Percentiles rank a stretch among this genome's conserved stretches.
Conservation (phyloP, 2,329 filamentous ascomycete species). For the Coniochaeta hoffmannii region DNA sequence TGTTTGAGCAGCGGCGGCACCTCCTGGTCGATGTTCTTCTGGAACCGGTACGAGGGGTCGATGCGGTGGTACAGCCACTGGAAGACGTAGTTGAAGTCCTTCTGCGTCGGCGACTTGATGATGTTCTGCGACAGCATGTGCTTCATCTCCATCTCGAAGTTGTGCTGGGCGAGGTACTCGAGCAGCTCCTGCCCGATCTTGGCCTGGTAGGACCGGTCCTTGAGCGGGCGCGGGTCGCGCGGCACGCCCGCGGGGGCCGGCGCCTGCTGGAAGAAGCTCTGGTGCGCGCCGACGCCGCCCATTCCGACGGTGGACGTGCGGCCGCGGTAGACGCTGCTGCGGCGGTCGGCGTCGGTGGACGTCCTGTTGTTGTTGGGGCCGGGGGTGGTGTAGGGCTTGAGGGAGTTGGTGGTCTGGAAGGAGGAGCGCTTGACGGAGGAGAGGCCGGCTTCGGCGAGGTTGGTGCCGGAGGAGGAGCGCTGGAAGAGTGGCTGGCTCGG, state of each 20-base stretch:
- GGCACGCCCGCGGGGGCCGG: constrained; percentile 76
- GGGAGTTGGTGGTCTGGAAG: constrained; percentile 53
- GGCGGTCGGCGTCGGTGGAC: constrained; percentile 48
- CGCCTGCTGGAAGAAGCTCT: constrained; percentile 91
- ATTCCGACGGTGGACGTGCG: constrained; percentile 63
- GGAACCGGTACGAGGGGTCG: constrained; percentile 86
- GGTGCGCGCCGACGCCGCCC: constrained; percentile 61
- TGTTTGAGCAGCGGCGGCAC: constrained; percentile 90
- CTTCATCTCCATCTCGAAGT: constrained; percentile 98
- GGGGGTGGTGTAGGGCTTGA: constrained; percentile 65
- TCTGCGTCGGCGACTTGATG: constrained; percentile 90
- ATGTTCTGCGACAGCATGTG: constrained; percentile 86
- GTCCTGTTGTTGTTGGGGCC: constrained; percentile 27
- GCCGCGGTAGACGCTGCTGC: constrained; percentile 75
- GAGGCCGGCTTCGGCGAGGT: constrained; percentile 70
- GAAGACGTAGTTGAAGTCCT: constrained; percentile 97
- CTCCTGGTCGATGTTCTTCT: constrained; percentile 92
- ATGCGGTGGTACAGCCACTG: constrained; percentile 96
- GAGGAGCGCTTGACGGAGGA: constrained; percentile 82
- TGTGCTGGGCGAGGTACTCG: constrained; percentile 86
- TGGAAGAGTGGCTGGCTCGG: constrained; percentile 84
- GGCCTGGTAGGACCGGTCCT: constrained; percentile 71
- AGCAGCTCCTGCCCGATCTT: constrained; percentile 82
- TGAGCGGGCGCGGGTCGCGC: constrained; percentile 77
- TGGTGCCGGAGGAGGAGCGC: constrained; percentile 74